Conservation (phyloP, 2,329 filamentous ascomycete genomes). For the Aspergillus aculeatus region DNA sequence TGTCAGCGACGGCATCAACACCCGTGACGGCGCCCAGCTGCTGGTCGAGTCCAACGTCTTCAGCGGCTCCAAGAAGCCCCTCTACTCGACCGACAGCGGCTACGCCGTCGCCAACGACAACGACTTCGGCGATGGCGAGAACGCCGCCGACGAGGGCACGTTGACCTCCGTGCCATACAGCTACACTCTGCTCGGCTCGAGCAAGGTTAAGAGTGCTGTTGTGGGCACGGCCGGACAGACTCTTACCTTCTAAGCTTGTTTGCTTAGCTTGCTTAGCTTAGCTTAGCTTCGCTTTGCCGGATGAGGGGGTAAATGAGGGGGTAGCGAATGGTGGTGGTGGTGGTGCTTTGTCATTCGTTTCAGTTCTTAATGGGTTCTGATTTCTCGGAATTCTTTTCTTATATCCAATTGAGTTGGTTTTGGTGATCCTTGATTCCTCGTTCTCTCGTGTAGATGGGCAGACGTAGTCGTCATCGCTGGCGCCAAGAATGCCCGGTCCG, state of each 20-base stretch:
- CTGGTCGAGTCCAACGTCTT: conserved; percentile 59
- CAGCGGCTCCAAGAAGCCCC: conserved; percentile 44
- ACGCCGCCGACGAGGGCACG: conserved; percentile 53
- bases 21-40: conserved; percentile 57
- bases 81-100: conserved; percentile 49
- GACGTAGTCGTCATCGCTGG: no score
- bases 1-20: conserved; percentile 55
- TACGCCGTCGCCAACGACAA: conserved; percentile 49
- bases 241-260: conserved; percentile 28
- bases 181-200: conserved; percentile 54
- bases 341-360: no score
- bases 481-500: no score
- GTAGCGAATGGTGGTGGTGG: no score
- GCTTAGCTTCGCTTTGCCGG: no score
- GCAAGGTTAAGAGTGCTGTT: conserved; percentile 48
- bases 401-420: no score
- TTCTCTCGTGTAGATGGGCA: no score
- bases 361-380: no score
- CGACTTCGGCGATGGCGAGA: conserved; percentile 48
- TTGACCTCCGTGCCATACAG: conserved; percentile 54
- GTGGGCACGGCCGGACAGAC: conserved; percentile 37
- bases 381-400: no score
- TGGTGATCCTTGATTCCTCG: no score
- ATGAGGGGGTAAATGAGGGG: no score
- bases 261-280: no score